Conservation (phyloP, 495 filamentous ascomycete genomes). For the Daldinia childiae region DNA sequence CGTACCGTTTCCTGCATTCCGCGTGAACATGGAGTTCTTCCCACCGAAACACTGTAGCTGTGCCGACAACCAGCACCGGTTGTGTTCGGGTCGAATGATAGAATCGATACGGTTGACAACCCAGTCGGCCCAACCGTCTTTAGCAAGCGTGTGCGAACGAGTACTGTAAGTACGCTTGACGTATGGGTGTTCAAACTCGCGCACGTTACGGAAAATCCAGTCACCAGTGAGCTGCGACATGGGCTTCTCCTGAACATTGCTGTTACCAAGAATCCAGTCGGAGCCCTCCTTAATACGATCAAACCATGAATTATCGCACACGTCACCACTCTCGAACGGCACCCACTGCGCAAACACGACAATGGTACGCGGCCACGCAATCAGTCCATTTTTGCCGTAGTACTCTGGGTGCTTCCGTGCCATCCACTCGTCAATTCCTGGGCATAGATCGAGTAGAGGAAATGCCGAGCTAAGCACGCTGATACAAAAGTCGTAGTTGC, state of each 20-base stretch:
- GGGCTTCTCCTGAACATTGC: slow-evolving; percentile 43
- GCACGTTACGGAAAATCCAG: slow-evolving; percentile 51
- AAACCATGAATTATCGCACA: slow-evolving; percentile 51
- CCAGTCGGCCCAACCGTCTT: slow-evolving; percentile 50
- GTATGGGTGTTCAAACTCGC: slow-evolving; percentile 54
- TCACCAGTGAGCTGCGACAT: slow-evolving; percentile 52
- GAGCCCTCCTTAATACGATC: slow-evolving; percentile 47
- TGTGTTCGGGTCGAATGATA: slow-evolving; percentile 45
- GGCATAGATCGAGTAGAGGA: slow-evolving; percentile 44
- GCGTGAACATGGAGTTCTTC: slow-evolving; percentile 50
- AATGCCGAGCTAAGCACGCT: slow-evolving; percentile 53
- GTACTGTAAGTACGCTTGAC: slow-evolving; percentile 52
- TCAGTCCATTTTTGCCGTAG: slow-evolving; percentile 44
- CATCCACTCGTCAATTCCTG: slow-evolving; percentile 47
- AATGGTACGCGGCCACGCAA: slow-evolving; percentile 48
- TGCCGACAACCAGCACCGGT: slow-evolving; percentile 49
- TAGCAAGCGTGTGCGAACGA: slow-evolving; percentile 46
- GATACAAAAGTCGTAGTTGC: slow-evolving; percentile 56
- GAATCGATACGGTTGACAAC: slow-evolving; percentile 47
- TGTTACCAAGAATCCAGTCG: slow-evolving; percentile 37
- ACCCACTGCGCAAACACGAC: slow-evolving; percentile 58
- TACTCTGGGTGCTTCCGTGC: slow-evolving; percentile 47
- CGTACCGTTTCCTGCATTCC: slow-evolving; percentile 52
- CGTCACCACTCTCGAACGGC: slow-evolving; percentile 45
- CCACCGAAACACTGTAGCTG: slow-evolving; percentile 54